Evolutionary conservation across 805 yeast genomes (phyloP).

Genomic region (Scheffersomyces lignosus): DNA sequence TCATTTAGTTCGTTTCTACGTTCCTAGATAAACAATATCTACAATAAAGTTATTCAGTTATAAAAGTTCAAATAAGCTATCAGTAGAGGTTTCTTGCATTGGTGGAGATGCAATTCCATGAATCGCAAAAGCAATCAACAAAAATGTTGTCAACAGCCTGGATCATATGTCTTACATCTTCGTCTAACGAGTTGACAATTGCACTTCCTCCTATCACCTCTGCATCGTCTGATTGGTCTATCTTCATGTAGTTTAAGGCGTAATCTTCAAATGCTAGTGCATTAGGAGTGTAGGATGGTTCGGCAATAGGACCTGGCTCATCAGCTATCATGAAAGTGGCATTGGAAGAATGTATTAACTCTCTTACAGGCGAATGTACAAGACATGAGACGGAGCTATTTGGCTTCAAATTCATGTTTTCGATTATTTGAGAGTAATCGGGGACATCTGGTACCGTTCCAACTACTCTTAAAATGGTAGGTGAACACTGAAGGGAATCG

Average conservation of each 20-base stretch:
- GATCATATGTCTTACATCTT: conserved; percentile 16
- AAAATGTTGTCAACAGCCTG: conserved; percentile 20
- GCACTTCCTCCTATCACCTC: conserved; percentile 11
- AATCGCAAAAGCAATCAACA: conserved; percentile 11
- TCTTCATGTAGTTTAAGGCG: conserved; percentile 10
- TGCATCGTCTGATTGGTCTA: background rate
- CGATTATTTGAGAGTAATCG: background rate
- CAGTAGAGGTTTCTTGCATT: no score
- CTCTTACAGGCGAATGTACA: no score
- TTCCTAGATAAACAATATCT: no score
- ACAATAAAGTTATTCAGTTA: no score
- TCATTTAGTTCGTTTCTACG: conserved; percentile 3
- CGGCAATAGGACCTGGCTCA: background rate
- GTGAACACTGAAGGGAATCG: background rate
- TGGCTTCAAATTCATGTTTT: conserved; percentile 1
- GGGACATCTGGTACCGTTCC: background rate
- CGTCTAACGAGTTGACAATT: conserved; percentile 10
- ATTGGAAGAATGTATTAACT: no score
- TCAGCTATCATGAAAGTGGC: no score
- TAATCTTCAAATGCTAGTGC: conserved; percentile 23
- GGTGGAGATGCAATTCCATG: conserved; percentile 14
- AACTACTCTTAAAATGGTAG: background rate
- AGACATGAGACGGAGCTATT: conserved; percentile 6
- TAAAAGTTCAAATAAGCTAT: no score
- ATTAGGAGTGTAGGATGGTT: conserved; percentile 18